Conservation (phyloP, 768 basidiomycete genomes). For the Baorangia bicolor region DNA sequence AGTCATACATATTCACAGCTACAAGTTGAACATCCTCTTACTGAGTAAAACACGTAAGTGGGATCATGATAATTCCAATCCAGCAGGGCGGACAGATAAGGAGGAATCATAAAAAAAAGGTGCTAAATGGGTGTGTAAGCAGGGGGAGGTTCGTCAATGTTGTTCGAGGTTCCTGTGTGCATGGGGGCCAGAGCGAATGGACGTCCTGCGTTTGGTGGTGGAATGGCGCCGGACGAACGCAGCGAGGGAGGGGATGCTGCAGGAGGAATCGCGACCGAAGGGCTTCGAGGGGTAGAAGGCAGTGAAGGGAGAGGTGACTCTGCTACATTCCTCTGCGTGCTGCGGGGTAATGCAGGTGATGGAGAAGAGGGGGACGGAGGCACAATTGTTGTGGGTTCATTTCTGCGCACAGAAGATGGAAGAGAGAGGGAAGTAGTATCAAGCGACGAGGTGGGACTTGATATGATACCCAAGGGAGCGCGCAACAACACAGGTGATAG, state of each 20-base stretch:
- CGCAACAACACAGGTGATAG: conserved; percentile 1
- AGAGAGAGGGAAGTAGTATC: not conserved
- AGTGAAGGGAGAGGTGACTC: not conserved
- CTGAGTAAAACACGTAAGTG: not conserved
- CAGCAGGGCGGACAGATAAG: not conserved
- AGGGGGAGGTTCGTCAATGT: conserved; percentile 23
- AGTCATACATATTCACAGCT: conserved; percentile 1
- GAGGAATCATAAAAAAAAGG: not conserved
- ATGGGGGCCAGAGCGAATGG: conserved; percentile 2
- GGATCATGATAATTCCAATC: not conserved
- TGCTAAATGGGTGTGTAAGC: conserved; percentile 27
- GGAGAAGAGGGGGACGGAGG: not conserved
- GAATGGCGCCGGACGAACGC: not conserved
- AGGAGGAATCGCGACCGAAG: not conserved
- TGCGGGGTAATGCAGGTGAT: not conserved
- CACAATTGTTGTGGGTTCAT: not conserved
- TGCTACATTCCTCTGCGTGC: not conserved
- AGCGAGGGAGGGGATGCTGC: not conserved
- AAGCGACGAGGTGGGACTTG: conserved; percentile 1
- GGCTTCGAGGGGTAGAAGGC: not conserved
- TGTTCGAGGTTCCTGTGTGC: conserved; percentile 13
- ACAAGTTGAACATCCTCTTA: not conserved
- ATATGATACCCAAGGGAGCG: not conserved
- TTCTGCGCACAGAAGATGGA: conserved; percentile 1
- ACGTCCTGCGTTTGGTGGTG: not conserved